These are phyloP conservation scores for Suillus ampliporus DNA, from an alignment of 768 basidiomycete species.

Conservation along the genomic window DNA sequence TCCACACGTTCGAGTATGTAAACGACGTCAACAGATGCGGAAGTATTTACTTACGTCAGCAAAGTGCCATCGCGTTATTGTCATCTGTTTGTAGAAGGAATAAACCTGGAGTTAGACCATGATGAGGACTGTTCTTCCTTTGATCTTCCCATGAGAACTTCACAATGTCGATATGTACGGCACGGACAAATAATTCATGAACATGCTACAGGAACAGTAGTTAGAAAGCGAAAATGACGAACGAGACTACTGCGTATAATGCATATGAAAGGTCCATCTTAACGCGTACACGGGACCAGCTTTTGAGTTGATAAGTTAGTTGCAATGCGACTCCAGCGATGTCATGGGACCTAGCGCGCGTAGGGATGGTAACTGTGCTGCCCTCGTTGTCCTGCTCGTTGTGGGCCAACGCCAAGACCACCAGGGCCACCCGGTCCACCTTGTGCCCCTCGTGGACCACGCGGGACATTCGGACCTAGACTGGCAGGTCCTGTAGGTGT, in stretches of 20 bases:
- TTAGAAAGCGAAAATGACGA: neutral
- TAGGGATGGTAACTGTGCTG: slow-evolving; percentile 88
- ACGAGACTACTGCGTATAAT: slow-evolving; percentile 11
- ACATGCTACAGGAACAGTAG: slow-evolving; percentile 7
- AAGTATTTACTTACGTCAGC: neutral
- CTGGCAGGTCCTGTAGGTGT: slow-evolving; percentile 43
- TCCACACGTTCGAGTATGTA: neutral
- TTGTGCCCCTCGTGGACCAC: slow-evolving; percentile 66
- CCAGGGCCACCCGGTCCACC: slow-evolving; percentile 56
- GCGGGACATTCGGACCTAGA: slow-evolving; percentile 64
- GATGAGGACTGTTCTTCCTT: no score
- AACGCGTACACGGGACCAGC: slow-evolving; percentile 5
- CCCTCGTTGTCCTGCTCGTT: slow-evolving; percentile 71
- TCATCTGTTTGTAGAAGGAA: neutral
- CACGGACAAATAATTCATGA: neutral
- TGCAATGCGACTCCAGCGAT: slow-evolving; percentile 20
- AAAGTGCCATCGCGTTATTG: neutral
- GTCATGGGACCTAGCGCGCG: slow-evolving; percentile 53
- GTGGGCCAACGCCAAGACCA: slow-evolving; percentile 66
- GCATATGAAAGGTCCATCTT: slow-evolving; percentile 12
- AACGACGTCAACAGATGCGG: neutral
- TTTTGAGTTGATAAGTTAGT: slow-evolving; percentile 16
- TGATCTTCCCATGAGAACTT: no score
- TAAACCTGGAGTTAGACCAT: no score
- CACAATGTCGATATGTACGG: neutral